phyloP scores from a whole-genome alignment of 2,329 filamentous ascomycete species.

The Orbilia brochopaga region DNA sequence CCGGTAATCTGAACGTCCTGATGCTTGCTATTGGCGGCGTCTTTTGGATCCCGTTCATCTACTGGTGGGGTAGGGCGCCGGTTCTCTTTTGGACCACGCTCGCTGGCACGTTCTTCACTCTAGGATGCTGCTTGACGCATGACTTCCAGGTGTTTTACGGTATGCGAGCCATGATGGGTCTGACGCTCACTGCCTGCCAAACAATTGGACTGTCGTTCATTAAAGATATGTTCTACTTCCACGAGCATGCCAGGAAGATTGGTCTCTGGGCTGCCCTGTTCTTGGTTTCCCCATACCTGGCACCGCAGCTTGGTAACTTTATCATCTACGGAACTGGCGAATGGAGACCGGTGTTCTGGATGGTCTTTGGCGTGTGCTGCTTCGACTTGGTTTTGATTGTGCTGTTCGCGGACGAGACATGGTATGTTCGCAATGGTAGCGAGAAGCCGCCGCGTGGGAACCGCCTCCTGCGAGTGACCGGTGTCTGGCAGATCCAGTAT shows the following conservation, averaged over 20 bases:
- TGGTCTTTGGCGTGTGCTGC: conserved; percentile 59
- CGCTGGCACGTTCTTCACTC: conserved; percentile 56
- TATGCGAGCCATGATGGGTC: conserved; percentile 52
- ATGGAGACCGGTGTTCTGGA: conserved; percentile 63
- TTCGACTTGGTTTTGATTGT: conserved; percentile 58
- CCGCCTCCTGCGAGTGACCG: conserved; percentile 53
- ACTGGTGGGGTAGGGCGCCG: conserved; percentile 51
- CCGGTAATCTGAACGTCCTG: conserved; percentile 63
- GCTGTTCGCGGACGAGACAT: conserved; percentile 62
- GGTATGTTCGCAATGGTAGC: conserved; percentile 61
- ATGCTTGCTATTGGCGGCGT: conserved; percentile 60
- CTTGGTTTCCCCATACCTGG: conserved; percentile 55
- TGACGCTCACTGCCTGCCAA: conserved; percentile 56
- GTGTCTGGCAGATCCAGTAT: conserved; percentile 57
- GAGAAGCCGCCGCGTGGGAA: conserved; percentile 57
- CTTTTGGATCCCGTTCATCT: conserved; percentile 54
- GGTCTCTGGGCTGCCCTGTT: conserved; percentile 60
- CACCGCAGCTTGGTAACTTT: conserved; percentile 61
- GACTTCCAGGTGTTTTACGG: conserved; percentile 55
- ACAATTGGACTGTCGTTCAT: conserved; percentile 63
- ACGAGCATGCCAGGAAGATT: conserved; percentile 64
- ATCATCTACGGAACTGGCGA: conserved; percentile 60
- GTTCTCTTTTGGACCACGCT: conserved; percentile 59
- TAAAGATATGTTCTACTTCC: conserved; percentile 68
- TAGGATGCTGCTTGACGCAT: conserved; percentile 58